Evolutionary conservation across 768 basidiomycete species (phyloP).

Genomic region (Collybia nuda): DNA sequence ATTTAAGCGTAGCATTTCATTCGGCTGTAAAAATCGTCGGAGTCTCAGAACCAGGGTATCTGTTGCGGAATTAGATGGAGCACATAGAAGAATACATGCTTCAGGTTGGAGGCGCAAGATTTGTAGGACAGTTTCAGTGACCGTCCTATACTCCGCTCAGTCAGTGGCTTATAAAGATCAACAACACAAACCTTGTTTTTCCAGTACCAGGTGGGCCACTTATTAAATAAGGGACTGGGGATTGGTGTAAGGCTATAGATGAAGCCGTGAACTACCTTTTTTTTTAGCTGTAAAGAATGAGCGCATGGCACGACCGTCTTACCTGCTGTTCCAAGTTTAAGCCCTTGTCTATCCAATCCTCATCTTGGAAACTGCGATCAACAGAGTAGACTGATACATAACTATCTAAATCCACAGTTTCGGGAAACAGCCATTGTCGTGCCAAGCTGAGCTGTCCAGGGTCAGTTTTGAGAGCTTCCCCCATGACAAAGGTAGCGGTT

Average conservation of each 20-base stretch:
- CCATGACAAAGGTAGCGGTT: slow-evolving; percentile 29
- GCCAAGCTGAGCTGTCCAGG: slow-evolving; percentile 25
- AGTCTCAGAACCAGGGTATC: slow-evolving; percentile 47
- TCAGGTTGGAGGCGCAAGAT: slow-evolving; percentile 47
- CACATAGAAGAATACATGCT: slow-evolving; percentile 47
- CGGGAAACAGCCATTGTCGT: slow-evolving; percentile 46
- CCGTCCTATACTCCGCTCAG: slow-evolving; percentile 30
- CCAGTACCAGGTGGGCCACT: slow-evolving; percentile 53
- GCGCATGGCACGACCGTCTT: slow-evolving; percentile 3
- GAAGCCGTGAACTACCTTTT: slow-evolving; percentile 38
- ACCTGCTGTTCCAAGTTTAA: slow-evolving; percentile 49
- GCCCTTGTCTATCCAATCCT: slow-evolving; percentile 44
- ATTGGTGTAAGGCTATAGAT: slow-evolving; percentile 41
- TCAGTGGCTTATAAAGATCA: not conserved
- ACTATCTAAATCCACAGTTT: slow-evolving; percentile 26
- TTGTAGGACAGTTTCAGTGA: slow-evolving; percentile 49
- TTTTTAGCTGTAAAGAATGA: not conserved
- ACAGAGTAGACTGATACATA: slow-evolving; percentile 16
- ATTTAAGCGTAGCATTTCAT: slow-evolving; percentile 48
- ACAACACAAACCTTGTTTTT: slow-evolving; percentile 41
- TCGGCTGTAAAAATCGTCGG: slow-evolving; percentile 32
- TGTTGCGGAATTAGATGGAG: slow-evolving; percentile 51
- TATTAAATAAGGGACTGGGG: slow-evolving; percentile 47
- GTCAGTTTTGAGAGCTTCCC: slow-evolving; percentile 18
- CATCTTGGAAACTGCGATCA: slow-evolving; percentile 25